Evolutionary conservation across 2,329 filamentous ascomycete species (phyloP), one percentile per base, ranked within the genome.

Genomic region (Penicillium sp.): DNA sequence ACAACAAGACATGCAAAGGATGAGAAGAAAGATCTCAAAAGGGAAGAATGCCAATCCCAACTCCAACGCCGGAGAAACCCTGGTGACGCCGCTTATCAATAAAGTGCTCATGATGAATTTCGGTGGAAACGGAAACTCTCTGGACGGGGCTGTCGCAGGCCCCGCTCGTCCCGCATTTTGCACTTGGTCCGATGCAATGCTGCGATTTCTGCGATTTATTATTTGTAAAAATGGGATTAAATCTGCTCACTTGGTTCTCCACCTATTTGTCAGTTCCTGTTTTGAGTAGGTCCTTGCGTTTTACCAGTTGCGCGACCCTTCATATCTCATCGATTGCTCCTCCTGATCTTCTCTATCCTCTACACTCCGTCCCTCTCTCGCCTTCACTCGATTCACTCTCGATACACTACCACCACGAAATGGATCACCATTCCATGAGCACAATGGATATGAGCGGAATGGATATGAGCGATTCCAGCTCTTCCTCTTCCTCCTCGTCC

Each of bases 361-460:
- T 37, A 38, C 40, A 46, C 33, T 33, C 4, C 30, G 30, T 33
- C 30, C 30, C 11, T 45, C 25, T 26, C 30, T 26, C 22, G 25
- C 6, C 40, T 28, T 28, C 48, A 22, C n/a, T 13, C 28, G n/a
- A 5, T 14, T 35, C 48, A 10, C 30, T 19, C 30, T 19, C 48
- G 22, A 51, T 35, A 35, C n/a, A 6, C 16, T 30, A 8, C 11
- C n/a, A 51, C 14, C 25, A 16, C 5, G 4, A 16, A 2, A 64
- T 62, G 57, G 52, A 59, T 43, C 51, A 59, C 14, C n/a, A 54
- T 11, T 59, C 57, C 16, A 59, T 59, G 52, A 59, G 53, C 38
- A 33, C 46, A 35, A 62, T 62, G 57, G 48, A 37, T 40, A 65
- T 59, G 57, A 38, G 55, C 14, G 40, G 30, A 28, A 67, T 64